Evolutionary conservation across 805 yeast genomes (phyloP), one percentile per base, ranked within the genome.

Genomic region (Zygotorulaspora sp.): DNA sequence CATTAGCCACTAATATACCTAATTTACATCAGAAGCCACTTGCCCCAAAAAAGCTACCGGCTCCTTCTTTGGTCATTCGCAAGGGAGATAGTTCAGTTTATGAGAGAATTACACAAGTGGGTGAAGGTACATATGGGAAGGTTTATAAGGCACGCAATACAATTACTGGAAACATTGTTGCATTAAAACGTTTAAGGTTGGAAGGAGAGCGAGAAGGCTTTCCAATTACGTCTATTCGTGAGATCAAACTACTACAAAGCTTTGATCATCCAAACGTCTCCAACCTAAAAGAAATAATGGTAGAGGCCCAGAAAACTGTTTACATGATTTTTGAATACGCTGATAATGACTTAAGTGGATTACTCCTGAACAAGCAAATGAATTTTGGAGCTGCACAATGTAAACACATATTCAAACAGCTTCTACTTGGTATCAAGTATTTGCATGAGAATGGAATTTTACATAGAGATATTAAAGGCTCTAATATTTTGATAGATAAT

Each of bases 41-140:
- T n/a, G 19, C 30, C 8, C 17, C 24, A 5, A 41, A 23, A 24
- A 12, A 29, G 32, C 37, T 32, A 18, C 38, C 33, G 20, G 18
- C 37, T 17, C 32, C 45, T n/a, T 38, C 47, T 3, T 31, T 44
- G 19, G 17, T 42, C 8, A 39, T 37, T 10, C 50, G 49, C 23
- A 42, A 43, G 23, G 46, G 55, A 18, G 36, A 45, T 3, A 36
- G 48, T 6, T 56, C 62, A 3, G 51, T 66, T 2, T 87, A 83
- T 58, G 80, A 81, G 47, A 68, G 89, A 38, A 76, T 85, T 1
- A 72, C 76, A 27, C 97, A 92, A 57, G 97, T 92, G 4, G 98
- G 98, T n/a, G 97, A 92, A 63, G 98, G 98, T 7, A 92, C 97
- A 0, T 92, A 92, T 60, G 98, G 98, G 13, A 61, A 59, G 49